Percentiles rank a stretch among this genome's conserved stretches.
phyloP scores from a whole-genome alignment of 192 early-diverging fungal genomes.

The Linnemannia hyalina region DNA sequence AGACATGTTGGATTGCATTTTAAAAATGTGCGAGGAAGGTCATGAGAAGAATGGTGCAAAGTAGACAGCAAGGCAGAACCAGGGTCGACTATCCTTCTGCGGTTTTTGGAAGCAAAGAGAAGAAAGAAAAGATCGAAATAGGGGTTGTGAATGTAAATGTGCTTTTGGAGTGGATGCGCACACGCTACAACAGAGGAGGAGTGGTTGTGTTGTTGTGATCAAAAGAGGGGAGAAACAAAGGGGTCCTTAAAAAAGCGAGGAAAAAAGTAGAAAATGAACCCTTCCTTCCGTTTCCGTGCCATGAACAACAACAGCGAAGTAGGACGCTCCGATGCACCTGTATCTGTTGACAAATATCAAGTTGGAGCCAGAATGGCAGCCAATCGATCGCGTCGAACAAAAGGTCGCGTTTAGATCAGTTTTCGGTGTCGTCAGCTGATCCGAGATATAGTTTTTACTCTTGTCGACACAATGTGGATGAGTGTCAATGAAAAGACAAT shows the following conservation, averaged over 20 bases:
- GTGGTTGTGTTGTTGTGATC: background rate
- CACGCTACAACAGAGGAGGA: background rate
- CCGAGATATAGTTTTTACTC: no score
- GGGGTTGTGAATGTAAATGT: background rate
- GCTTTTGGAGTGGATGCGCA: background rate
- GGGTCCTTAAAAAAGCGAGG: background rate
- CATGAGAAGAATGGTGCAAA: slow-evolving; percentile 5
- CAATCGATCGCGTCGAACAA: no score
- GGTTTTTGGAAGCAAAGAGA: background rate
- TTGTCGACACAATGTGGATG: background rate
- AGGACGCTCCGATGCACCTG: background rate
- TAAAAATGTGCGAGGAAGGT: background rate
- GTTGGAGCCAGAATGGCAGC: no score
- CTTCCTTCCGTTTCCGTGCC: background rate
- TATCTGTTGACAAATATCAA: background rate
- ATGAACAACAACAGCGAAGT: background rate
- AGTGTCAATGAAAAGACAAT: background rate
- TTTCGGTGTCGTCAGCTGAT: no score
- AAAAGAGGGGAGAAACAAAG: background rate
- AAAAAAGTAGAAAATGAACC: background rate
- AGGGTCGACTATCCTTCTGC: background rate
- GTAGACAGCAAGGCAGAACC: background rate
- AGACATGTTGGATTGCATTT: slow-evolving; percentile 5
- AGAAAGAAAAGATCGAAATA: background rate
- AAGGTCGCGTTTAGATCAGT: no score